Conservation (phyloP, 345 rosid genomes). For the Hibiscus trionum region DNA sequence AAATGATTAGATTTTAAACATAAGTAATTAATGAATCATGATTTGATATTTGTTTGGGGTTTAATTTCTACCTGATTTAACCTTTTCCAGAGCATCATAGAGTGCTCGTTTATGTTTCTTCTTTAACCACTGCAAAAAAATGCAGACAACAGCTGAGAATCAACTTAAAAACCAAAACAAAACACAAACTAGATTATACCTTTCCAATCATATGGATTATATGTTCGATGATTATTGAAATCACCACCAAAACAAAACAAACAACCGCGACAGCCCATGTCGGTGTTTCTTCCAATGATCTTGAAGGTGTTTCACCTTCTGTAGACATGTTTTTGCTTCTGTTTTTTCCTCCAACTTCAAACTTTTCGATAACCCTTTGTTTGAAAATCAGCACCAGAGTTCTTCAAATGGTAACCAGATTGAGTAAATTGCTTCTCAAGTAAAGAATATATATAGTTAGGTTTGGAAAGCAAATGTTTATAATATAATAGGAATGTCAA, state of each 20-base stretch:
- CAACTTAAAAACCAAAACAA: neutral
- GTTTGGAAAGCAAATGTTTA: neutral
- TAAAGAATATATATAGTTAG: neutral
- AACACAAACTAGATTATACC: constrained; percentile 15
- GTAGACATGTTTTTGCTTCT: constrained; percentile 34
- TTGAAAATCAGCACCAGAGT: neutral
- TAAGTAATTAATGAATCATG: too few species aligned
- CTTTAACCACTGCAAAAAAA: constrained; percentile 52
- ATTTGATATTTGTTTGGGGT: too few species aligned
- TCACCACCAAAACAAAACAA: constrained; percentile 42
- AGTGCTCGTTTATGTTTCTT: constrained; percentile 59
- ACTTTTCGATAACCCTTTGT: neutral
- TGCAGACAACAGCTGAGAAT: neutral
- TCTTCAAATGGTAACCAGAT: neutral
- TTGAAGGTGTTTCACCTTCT: constrained; percentile 21
- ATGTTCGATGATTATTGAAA: constrained; percentile 46
- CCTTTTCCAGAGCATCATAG: constrained; percentile 80
- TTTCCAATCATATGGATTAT: constrained; percentile 53
- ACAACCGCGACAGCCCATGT: constrained; percentile 71
- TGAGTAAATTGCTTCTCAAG: neutral
- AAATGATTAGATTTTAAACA: neutral
- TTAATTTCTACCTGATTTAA: constrained; percentile 59
- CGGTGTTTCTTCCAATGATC: constrained; percentile 54
- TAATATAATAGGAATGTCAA: neutral
- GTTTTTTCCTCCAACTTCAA: neutral